phyloP scores from a whole-genome alignment of 495 filamentous ascomycete genomes.

The Podospora appendiculata region DNA sequence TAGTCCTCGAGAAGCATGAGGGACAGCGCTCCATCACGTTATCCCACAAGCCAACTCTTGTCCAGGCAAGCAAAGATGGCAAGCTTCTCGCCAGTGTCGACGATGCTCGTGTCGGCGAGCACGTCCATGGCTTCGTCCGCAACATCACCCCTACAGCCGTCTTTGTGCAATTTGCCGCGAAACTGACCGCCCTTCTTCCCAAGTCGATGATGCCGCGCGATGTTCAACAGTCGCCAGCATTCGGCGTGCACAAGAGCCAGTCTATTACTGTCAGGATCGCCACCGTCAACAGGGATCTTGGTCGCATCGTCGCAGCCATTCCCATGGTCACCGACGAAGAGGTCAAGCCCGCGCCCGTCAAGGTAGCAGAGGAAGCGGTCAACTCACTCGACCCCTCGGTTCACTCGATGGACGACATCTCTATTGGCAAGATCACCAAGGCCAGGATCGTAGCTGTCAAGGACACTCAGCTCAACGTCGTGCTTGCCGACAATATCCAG shows the following conservation, averaged over 20 bases:
- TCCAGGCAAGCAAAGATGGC: conserved; percentile 62
- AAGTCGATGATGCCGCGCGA: conserved; percentile 68
- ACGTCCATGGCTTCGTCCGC: conserved; percentile 73
- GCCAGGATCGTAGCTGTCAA: conserved; percentile 74
- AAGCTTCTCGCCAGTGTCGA: conserved; percentile 58
- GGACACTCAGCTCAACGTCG: conserved; percentile 84
- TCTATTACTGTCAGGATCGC: conserved; percentile 62
- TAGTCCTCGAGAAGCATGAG: conserved; percentile 73
- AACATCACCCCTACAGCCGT: conserved; percentile 70
- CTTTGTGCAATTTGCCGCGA: conserved; percentile 77
- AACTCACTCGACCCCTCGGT: conserved; percentile 67
- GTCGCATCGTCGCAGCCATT: conserved; percentile 32
- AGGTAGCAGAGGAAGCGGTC: conserved; percentile 13
- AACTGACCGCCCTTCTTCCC: conserved; percentile 67
- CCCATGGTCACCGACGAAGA: conserved; percentile 18
- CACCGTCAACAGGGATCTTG: conserved; percentile 50
- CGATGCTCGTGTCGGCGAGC: conserved; percentile 58
- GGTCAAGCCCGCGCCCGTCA: conserved; percentile 9
- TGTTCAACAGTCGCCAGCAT: conserved; percentile 55
- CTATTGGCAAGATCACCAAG: conserved; percentile 67
- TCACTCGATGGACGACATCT: conserved; percentile 58
- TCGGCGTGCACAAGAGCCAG: conserved; percentile 67
- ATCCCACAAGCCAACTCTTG: conserved; percentile 70
- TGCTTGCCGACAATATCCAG: conserved; percentile 80
- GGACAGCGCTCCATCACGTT: conserved; percentile 63